Evolutionary conservation across 768 basidiomycete species (phyloP).

Genomic region (Termitomyces heimii): DNA sequence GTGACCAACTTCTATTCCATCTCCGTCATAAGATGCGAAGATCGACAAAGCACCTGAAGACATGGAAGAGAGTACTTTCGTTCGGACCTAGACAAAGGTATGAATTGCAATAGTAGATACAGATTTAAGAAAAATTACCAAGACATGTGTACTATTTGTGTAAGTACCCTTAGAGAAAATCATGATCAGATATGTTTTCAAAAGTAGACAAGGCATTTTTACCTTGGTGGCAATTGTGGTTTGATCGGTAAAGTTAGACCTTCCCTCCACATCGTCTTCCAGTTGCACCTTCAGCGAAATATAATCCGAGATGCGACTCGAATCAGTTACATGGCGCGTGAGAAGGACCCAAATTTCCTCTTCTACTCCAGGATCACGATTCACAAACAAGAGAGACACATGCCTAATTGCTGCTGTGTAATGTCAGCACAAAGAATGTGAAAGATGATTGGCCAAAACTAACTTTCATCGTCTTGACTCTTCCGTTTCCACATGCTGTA

Average conservation of each 20-base stretch:
- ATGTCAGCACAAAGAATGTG: neutral
- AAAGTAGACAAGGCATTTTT: neutral
- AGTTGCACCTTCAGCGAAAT: constrained; percentile 55
- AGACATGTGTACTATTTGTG: constrained; percentile 46
- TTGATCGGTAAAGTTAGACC: constrained; percentile 20
- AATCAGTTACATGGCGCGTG: constrained; percentile 65
- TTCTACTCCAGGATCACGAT: constrained; percentile 16
- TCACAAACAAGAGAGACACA: constrained; percentile 26
- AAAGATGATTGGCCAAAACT: neutral
- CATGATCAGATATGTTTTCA: neutral
- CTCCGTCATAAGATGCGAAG: constrained; percentile 65
- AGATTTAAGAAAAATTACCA: constrained; percentile 22
- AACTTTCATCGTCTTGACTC: constrained; percentile 21
- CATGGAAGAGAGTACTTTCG: neutral
- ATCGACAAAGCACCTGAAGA: constrained; percentile 42
- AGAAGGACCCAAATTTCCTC: constrained; percentile 77
- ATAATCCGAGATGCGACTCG: constrained; percentile 56
- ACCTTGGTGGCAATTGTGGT: constrained; percentile 35
- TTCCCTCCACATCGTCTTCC: constrained; percentile 32
- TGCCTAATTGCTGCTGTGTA: constrained; percentile 32
- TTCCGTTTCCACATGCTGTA: constrained; percentile 42
- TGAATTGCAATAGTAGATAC: neutral
- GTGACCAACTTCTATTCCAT: constrained; percentile 54
- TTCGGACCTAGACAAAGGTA: neutral
- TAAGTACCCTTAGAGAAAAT: constrained; percentile 34